phyloP scores from a whole-genome alignment of 1,139 yeast genomes.

The Suhomyces ambrosiae region DNA sequence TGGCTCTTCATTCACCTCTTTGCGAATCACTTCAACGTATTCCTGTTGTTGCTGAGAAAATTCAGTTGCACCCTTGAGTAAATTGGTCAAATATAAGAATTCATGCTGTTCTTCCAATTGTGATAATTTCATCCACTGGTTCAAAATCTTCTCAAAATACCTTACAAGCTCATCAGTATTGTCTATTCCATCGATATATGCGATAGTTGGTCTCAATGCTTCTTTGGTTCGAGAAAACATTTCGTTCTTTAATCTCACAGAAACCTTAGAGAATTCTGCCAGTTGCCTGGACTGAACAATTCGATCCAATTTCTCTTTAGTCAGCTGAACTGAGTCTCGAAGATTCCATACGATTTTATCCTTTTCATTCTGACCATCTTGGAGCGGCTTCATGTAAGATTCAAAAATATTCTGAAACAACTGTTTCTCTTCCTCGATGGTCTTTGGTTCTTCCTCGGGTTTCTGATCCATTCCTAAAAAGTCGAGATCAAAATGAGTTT shows the following conservation, averaged over 20 bases:
- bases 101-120: constrained; percentile 10
- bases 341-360: constrained; percentile 12
- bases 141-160: constrained; percentile 20
- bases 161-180: constrained; percentile 17
- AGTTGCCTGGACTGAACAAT: constrained; percentile 11
- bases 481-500: constrained; percentile 20
- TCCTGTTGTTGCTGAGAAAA: constrained; percentile 21
- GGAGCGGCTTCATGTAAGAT: constrained; percentile 23
- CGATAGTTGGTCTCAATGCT: constrained; percentile 30
- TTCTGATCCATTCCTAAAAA: constrained; percentile 15
- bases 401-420: constrained; percentile 30
- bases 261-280: constrained; percentile 17
- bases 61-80: constrained; percentile 18
- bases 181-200: constrained; percentile 21
- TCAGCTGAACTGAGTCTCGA: constrained; percentile 13
- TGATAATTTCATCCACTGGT: constrained; percentile 17
- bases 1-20: constrained; percentile 22
- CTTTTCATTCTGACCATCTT: constrained; percentile 10
- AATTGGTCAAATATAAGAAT: constrained; percentile 14
- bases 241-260: constrained; percentile 17
- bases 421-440: constrained; percentile 26
- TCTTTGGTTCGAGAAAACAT: constrained; percentile 21
- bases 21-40: constrained; percentile 20
- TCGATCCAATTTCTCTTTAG: constrained; percentile 16
- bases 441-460: constrained; percentile 9